These are phyloP conservation scores for Solanum gracilifrons DNA, from an alignment of 257 asterid genomes.

Conservation along the genomic window DNA sequence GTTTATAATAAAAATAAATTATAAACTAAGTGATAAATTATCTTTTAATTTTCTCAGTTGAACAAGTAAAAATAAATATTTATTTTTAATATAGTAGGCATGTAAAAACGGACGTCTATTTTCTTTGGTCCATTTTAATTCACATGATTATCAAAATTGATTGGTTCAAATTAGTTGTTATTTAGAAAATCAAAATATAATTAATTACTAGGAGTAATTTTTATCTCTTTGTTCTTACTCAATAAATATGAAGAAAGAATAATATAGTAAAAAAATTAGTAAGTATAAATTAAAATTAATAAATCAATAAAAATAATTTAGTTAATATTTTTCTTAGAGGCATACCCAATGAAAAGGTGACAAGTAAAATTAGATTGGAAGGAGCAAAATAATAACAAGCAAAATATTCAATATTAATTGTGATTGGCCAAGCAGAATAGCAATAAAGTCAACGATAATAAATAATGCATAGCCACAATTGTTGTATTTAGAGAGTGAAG, in stretches of 20 bases:
- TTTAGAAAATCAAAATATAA: too few relatives aligned
- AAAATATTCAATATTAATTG: background rate
- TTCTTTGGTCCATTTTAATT: too few relatives aligned
- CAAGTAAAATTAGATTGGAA: background rate
- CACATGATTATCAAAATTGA: accelerated
- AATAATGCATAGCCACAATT: background rate
- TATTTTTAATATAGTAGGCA: background rate
- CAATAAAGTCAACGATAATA: background rate
- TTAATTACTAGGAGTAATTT: too few relatives aligned
- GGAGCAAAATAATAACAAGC: too few relatives aligned
- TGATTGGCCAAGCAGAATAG: background rate
- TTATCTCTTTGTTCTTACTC: too few relatives aligned
- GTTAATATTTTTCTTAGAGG: too few relatives aligned
- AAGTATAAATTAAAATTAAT: too few relatives aligned
- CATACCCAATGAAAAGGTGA: background rate
- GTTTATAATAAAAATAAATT: too few relatives aligned
- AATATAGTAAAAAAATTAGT: too few relatives aligned
- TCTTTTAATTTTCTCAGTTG: background rate
- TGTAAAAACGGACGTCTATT: background rate
- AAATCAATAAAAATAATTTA: too few relatives aligned
- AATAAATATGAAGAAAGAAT: too few relatives aligned
- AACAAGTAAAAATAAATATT: background rate
- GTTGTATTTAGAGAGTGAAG: background rate
- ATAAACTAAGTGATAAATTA: background rate
- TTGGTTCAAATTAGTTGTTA: background rate